Evolutionary conservation across 176 grass and related monocot species (phyloP), one percentile per base, ranked within the genome.

Genomic region (Calamus simplicifolius): DNA sequence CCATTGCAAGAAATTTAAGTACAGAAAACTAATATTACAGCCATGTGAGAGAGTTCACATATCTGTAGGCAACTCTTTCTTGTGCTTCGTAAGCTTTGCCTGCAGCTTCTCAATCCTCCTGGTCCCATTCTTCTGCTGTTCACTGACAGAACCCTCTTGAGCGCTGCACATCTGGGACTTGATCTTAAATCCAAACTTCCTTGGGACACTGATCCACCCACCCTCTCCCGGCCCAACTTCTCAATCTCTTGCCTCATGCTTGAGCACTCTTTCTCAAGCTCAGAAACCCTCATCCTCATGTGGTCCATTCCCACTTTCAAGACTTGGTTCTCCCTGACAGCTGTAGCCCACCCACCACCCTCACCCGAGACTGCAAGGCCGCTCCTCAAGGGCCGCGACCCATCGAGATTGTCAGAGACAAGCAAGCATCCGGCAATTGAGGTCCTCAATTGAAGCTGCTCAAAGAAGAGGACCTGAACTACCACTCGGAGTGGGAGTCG

Each of bases 111-210:
- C 79, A 4, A 89, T 79, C 59, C 82, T 89, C 1, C 71, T 69
- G 29, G 61, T 89, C 73, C 84, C 77, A 78, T 52, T 86, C 77
- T 70, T 81, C 12, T 80, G 80, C 49, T 81, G 78, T 50, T 90
- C 86, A 13, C 70, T 90, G 12, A 95, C 86, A 0, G 90, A 90
- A 19, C 80, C 68, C 49, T 89, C 83, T 31, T 87, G 80, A 6
- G 91, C 86, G 16, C 82, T 95, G 69, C 86, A 95, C 74, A 90
- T 87, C 71, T 95, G 91, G 1, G 80, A 78, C 64, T 83, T 87
- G 43, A 82, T 66, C 68, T 81, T 95, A 57, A 87, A 70, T 56
- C 69, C 73, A 8, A 95, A 80, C 56, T 73, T 79, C 55, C 56
- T 86, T 4, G 80, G 74, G 4, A 90, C 80, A 5, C 71, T 6